These are phyloP conservation scores for Radiomyces spectabilis DNA, from an alignment of 192 early-diverging fungal genomes.

Conservation along the genomic window DNA sequence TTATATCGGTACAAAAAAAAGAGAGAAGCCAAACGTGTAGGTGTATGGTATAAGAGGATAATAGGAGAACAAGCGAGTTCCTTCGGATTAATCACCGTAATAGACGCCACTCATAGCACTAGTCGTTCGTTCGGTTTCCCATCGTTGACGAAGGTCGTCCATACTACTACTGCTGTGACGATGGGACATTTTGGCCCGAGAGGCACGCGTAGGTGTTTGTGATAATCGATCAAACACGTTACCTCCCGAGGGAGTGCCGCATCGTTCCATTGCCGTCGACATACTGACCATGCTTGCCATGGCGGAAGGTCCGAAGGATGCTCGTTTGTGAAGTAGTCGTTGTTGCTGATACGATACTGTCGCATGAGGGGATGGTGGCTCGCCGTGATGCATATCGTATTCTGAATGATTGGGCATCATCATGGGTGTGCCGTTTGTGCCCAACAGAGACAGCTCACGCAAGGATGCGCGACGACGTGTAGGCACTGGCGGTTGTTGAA, in stretches of 20 bases:
- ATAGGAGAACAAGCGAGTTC: background rate
- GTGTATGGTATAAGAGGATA: background rate
- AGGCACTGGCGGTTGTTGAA: conserved; percentile 8
- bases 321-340: too few relatives aligned
- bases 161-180: conserved; percentile 27
- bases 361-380: too few relatives aligned
- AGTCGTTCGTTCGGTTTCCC: conserved; percentile 12
- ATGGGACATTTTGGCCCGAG: conserved; percentile 23
- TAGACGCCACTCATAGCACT: conserved; percentile 10
- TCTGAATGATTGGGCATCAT: conserved; percentile 5
- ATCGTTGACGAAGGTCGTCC: conserved; percentile 21
- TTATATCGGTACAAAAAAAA: background rate
- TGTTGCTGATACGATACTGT: too few relatives aligned
- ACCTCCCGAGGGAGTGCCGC: conserved; percentile 4
- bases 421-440: conserved; percentile 1
- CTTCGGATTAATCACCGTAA: background rate
- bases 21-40: background rate
- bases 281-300: background rate
- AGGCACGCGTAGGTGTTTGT: conserved; percentile 24
- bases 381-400: too few relatives aligned
- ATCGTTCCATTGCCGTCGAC: too few relatives aligned
- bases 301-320: too few relatives aligned
- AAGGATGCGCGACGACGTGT: conserved; percentile 19
- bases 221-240: conserved; percentile 28
- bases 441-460: conserved; percentile 20